Base-by-base conservation (phyloP, 2,329 filamentous ascomycete species). In the Elsinoe perseae region DNA sequence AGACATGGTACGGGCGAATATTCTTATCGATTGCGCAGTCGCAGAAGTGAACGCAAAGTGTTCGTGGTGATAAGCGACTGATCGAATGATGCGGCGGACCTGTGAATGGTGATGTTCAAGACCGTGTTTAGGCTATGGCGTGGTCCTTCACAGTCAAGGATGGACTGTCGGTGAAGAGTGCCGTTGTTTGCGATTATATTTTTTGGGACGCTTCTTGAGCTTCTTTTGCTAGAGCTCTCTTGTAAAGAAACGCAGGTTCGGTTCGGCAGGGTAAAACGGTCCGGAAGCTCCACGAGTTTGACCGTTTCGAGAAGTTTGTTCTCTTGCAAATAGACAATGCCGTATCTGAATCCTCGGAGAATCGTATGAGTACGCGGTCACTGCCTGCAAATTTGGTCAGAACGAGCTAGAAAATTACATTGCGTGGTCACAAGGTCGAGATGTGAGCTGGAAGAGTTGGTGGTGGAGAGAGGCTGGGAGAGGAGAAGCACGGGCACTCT, bases 191-290 rank as follows among this genome's bases (percentile, higher is more conserved):
- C 20, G 48, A 21, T 10, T 12, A 12, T 44, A 18, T 52, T 36
- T 36, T 50, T 38, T 34, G n/a, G 16, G 25, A 25, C 20, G 16
- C 25, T 30, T 50, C 44, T 32, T 50, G 44, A 52, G 48, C 48
- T 52, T 38, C 44, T 50, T 23, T 44, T 44, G 9, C 44, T 32
- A n/a, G 48, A 52, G 48, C 48, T 52, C 28, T 50, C 20, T 12
- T 30, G 7, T 50, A 5, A 18, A 28, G n/a, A 50, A 50, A 30
- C 44, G 44, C 27, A 52, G 48, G 48, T 52, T 52, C 48, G 48
- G 48, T 52, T 34, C 48, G 48, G 48, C 48, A 28, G 30, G 28
- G 20, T 36, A 16, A 52, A 52, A 52, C 48, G 48, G 48, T 52
- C 28, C 48, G 48, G 25, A 52, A 52, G 48, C 48, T 52, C 23